Conservation (phyloP, 2,329 filamentous ascomycete species). For the Penicillium sp. region DNA sequence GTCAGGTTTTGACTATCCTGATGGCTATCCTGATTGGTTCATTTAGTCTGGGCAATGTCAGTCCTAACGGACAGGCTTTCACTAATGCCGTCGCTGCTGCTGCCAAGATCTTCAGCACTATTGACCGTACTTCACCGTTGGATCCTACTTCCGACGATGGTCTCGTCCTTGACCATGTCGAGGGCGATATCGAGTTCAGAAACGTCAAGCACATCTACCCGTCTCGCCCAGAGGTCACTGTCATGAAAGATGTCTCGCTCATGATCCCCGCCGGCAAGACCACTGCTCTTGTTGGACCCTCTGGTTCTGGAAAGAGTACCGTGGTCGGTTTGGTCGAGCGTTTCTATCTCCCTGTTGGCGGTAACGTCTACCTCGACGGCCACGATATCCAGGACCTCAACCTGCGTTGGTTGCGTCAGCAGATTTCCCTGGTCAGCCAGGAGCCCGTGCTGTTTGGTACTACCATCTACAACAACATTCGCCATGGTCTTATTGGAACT, state of each 20-base stretch:
- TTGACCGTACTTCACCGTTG: constrained; percentile 81
- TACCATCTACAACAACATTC: constrained; percentile 85
- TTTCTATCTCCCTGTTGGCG: constrained; percentile 87
- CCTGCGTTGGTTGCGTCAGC: constrained; percentile 83
- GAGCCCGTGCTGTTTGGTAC: constrained; percentile 89
- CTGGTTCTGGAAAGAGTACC: constrained; percentile 91
- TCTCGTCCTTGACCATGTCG: constrained; percentile 67
- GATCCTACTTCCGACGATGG: constrained; percentile 72
- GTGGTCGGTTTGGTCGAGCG: constrained; percentile 90
- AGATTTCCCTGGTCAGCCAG: constrained; percentile 89
- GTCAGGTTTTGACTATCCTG: constrained; percentile 76
- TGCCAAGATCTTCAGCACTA: constrained; percentile 89
- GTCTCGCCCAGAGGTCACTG: constrained; percentile 81
- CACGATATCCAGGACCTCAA: constrained; percentile 79
- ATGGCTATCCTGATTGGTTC: constrained; percentile 91
- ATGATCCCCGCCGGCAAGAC: constrained; percentile 83
- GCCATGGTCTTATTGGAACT: constrained; percentile 86
- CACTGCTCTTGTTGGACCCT: constrained; percentile 89
- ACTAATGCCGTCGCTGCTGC: constrained; percentile 79
- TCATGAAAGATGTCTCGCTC: constrained; percentile 81
- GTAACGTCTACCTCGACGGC: constrained; percentile 76
- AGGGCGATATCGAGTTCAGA: constrained; percentile 76
- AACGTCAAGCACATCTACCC: constrained; percentile 92
- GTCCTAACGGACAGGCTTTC: constrained; percentile 83
- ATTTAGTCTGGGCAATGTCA: constrained; percentile 83